phyloP scores from a whole-genome alignment of 306 rosid species.

The Macrotyloma uniflorum region DNA sequence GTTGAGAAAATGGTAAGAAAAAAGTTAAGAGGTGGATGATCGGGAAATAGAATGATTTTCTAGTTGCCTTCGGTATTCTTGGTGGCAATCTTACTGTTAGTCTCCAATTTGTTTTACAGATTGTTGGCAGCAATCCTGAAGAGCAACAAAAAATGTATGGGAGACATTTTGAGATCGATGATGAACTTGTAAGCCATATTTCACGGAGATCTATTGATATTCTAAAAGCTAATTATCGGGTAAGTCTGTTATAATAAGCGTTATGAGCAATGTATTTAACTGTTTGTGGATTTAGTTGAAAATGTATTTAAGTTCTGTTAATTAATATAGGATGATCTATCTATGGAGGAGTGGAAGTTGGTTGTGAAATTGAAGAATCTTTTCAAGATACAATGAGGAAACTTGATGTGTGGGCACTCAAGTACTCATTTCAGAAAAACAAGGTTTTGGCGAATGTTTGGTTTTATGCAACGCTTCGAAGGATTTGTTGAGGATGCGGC shows the following conservation, averaged over 20 bases:
- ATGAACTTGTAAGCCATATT: conserved; percentile 94
- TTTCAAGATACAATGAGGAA: conserved; percentile 73
- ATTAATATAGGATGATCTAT: conserved; percentile 70
- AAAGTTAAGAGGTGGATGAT: conserved; percentile 1
- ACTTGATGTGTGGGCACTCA: conserved; percentile 12
- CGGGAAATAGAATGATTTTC: background rate
- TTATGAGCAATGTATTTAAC: background rate
- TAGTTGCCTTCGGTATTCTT: background rate
- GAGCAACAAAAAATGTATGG: conserved; percentile 97
- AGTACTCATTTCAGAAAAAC: conserved; percentile 13
- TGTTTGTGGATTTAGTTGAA: conserved; percentile 9
- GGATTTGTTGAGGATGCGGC: conserved; percentile 25
- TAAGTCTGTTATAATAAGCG: conserved; percentile 42
- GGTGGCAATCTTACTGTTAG: conserved; percentile 1
- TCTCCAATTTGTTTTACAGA: conserved; percentile 57
- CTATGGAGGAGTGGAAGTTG: conserved; percentile 79
- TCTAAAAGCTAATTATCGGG: conserved; percentile 85
- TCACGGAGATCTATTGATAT: conserved; percentile 85
- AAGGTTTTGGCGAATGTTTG: conserved; percentile 33
- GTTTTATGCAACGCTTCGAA: conserved; percentile 17
- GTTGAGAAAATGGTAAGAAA: conserved; percentile 20
- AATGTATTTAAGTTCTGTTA: background rate
- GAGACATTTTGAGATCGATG: conserved; percentile 91
- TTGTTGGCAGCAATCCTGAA: conserved; percentile 72
- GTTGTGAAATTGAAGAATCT: conserved; percentile 78